Percentiles rank a stretch among this genome's conserved stretches.
Evolutionary conservation across 371 early-diverging fungal species (phyloP).

Genomic region (Apophysomyces sp.): DNA sequence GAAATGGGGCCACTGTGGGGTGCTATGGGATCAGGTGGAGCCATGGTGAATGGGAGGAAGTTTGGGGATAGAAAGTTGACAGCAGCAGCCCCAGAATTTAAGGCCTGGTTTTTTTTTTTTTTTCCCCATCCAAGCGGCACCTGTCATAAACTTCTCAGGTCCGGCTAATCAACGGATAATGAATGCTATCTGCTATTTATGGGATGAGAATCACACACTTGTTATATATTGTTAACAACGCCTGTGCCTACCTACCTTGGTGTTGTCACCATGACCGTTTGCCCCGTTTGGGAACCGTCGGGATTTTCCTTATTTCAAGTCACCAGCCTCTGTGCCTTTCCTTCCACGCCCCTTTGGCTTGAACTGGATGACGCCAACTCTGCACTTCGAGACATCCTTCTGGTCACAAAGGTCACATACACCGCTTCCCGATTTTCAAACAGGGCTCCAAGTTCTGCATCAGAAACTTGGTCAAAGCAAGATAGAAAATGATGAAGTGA

Average conservation of each 20-base stretch:
- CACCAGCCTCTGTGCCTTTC: slow-evolving; percentile 1
- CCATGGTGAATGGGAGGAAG: not conserved
- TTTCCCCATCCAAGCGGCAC: too few relatives aligned
- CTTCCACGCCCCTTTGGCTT: not conserved
- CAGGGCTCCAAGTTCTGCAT: slow-evolving; percentile 64
- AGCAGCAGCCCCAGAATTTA: not conserved
- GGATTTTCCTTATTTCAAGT: not conserved
- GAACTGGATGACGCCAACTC: slow-evolving; percentile 24
- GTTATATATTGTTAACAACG: too few relatives aligned
- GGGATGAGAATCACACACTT: too few relatives aligned
- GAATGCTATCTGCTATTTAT: too few relatives aligned
- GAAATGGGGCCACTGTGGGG: slow-evolving; percentile 42
- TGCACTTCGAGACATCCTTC: slow-evolving; percentile 47
- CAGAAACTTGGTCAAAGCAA: slow-evolving; percentile 70
- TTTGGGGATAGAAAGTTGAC: not conserved
- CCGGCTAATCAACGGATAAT: too few relatives aligned
- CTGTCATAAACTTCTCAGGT: too few relatives aligned
- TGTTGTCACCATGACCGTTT: not conserved
- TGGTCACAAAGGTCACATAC: slow-evolving; percentile 47
- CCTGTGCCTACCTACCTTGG: not conserved
- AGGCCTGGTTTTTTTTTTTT: not conserved
- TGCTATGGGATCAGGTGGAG: slow-evolving; percentile 37
- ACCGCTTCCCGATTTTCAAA: slow-evolving; percentile 38
- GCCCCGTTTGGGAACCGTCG: not conserved
- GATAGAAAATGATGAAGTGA: slow-evolving; percentile 71